phyloP scores from a whole-genome alignment of 495 filamentous ascomycete species.

The Cladorrhinum samala region DNA sequence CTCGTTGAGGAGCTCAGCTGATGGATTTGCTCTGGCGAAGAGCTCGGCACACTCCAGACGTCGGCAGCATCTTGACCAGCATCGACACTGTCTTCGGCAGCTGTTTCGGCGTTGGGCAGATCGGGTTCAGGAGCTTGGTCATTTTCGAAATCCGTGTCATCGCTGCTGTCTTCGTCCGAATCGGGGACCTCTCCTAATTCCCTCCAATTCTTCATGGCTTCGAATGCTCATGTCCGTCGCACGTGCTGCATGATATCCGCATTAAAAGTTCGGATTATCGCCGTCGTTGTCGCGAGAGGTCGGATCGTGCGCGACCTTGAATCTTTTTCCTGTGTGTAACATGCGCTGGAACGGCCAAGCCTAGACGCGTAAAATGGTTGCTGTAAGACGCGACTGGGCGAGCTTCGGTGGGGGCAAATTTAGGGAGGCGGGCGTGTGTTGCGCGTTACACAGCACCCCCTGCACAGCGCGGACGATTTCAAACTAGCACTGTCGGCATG shows the following conservation, averaged over 20 bases:
- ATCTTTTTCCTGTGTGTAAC: no score
- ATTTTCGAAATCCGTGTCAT: slow-evolving; percentile 32
- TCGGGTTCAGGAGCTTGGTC: slow-evolving; percentile 5
- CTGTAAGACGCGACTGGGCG: slow-evolving; percentile 19
- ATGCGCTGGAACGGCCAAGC: neutral
- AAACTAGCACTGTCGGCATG: slow-evolving; percentile 5
- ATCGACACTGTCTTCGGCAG: neutral
- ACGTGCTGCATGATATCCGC: slow-evolving; percentile 11
- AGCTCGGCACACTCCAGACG: slow-evolving; percentile 19
- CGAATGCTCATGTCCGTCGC: slow-evolving; percentile 20
- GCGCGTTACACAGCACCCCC: neutral
- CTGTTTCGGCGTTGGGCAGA: neutral
- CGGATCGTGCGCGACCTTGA: no score
- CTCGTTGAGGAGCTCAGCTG: neutral
- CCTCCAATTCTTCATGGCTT: slow-evolving; percentile 50
- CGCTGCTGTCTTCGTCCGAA: slow-evolving; percentile 49
- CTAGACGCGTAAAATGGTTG: slow-evolving; percentile 16
- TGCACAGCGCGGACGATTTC: neutral
- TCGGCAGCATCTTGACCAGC: neutral
- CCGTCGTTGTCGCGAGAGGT: no score
- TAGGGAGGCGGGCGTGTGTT: no score
- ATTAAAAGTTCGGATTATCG: neutral
- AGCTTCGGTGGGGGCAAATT: slow-evolving; percentile 17
- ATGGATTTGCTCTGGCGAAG: slow-evolving; percentile 3
- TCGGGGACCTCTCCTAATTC: slow-evolving; percentile 53